Conservation (phyloP, 495 filamentous ascomycete genomes). For the Neurospora intermedia region DNA sequence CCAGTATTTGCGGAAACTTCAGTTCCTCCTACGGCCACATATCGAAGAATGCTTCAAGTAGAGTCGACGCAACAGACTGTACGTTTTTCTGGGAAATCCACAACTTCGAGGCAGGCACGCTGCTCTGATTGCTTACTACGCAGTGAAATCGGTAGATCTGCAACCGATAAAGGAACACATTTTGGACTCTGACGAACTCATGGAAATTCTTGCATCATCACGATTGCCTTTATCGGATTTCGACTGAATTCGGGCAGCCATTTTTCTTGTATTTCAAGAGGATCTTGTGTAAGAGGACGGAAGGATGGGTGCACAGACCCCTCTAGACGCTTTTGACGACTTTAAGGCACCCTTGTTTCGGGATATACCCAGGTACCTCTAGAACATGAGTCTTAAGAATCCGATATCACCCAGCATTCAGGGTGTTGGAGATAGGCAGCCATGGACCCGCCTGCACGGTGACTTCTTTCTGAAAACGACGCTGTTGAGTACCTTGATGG, state of each 20-base stretch:
- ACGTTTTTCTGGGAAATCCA: not conserved
- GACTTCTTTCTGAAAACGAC: not conserved
- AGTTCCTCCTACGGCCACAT: not conserved
- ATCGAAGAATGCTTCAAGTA: not conserved
- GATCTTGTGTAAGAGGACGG: no score
- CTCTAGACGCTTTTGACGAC: no score
- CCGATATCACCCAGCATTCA: not conserved
- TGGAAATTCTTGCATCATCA: not conserved
- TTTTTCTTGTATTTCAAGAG: no score
- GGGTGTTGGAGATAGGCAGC: not conserved
- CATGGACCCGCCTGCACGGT: not conserved
- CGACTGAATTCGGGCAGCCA: not conserved
- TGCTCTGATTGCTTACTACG: not conserved
- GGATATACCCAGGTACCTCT: not conserved
- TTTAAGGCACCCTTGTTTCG: no score
- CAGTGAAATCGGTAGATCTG: not conserved
- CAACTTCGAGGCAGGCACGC: not conserved
- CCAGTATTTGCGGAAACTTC: not conserved
- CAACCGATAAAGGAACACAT: not conserved
- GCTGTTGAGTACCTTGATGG: not conserved
- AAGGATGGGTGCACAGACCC: no score
- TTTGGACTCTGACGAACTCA: not conserved
- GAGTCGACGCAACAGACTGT: not conserved
- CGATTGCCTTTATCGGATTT: not conserved
- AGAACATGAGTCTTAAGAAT: not conserved